Base-by-base conservation (phyloP, 495 filamentous ascomycete genomes). In the Neurospora sp. region DNA sequence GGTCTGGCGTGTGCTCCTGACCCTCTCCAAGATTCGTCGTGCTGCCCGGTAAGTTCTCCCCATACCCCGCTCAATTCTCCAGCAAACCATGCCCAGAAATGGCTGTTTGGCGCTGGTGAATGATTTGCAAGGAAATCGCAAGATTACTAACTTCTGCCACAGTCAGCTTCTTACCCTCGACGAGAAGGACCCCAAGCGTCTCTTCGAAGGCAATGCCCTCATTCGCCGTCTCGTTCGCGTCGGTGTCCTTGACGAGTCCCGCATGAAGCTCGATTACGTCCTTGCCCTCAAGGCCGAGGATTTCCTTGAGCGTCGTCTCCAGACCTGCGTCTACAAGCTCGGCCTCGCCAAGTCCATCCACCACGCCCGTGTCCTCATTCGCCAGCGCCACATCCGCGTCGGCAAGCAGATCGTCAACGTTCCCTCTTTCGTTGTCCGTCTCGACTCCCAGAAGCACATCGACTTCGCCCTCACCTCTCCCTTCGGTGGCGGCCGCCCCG, bases 251-350 rank as follows among this genome's bases (percentile, higher is more conserved):
- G 96, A 99, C 83, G 96, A 99, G 89, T 92, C 93, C 84, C 96
- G 96, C 90, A 99, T 98, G 96, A 99, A 97, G 92, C 94, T 99
- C 88, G 96, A 99, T 96, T 99, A 99, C 92, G 96, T 99, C 81
- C 89, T 99, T 80, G 96, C 96, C 84, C 91, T 99, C 75, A 94
- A 94, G 87, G 91, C 92, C 80, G 96, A 99, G 85, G 96, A 99
- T 84, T 99, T 99, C 91, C 89, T 99, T 86, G 96, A 99, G 91
- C 94, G 96, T 80, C 93, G 96, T 87, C 94, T 99, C 77, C 88
- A 99, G 90, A 99, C 96, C 78, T 97, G 96, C 81, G 96, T 99
- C 83, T 98, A 97, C 91, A 98, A 98, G 90, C 96, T 99, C 77
- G 96, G 96, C 82, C 92, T 99, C 74, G 96, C 96, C 85, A 99